Evolutionary conservation across 805 yeast genomes (phyloP).

Genomic region (Teunomyces kruisii): DNA sequence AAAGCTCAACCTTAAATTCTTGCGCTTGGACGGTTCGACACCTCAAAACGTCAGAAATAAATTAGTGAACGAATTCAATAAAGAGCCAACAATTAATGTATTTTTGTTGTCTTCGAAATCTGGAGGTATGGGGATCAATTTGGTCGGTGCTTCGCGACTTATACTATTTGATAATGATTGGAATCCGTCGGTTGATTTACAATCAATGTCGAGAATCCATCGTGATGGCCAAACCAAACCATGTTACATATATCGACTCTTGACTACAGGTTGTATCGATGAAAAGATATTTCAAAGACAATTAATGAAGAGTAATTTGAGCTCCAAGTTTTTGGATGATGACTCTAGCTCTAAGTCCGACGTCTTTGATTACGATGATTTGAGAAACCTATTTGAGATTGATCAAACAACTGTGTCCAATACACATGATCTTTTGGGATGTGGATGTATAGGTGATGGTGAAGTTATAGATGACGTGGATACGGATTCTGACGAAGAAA

Average conservation of each 20-base stretch:
- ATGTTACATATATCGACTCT: conserved; percentile 75
- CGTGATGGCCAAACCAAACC: conserved; percentile 87
- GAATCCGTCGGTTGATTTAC: conserved; percentile 92
- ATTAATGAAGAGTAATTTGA: conserved; percentile 74
- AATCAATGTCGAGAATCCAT: conserved; percentile 94
- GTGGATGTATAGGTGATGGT: conserved; percentile 61
- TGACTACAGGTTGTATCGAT: conserved; percentile 89
- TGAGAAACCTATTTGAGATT: conserved; percentile 73
- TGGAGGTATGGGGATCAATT: conserved; percentile 91
- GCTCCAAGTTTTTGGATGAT: conserved; percentile 62
- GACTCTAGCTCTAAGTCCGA: conserved; percentile 50
- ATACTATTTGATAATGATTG: conserved; percentile 91
- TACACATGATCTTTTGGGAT: conserved; percentile 75
- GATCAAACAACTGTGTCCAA: conserved; percentile 51
- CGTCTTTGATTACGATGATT: conserved; percentile 65
- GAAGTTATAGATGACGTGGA: conserved; percentile 11
- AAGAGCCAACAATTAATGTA: conserved; percentile 45
- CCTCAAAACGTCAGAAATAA: conserved; percentile 63
- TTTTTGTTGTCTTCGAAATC: conserved; percentile 85
- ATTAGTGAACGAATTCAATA: conserved; percentile 70
- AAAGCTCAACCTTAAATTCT: conserved; percentile 48
- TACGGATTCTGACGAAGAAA: conserved; percentile 11
- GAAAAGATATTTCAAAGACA: conserved; percentile 94
- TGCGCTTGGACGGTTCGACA: conserved; percentile 83
- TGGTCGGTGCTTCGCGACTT: conserved; percentile 86